These are phyloP conservation scores for Porogramme epimiltina DNA, from an alignment of 1,284 basidiomycete genomes.

Conservation along the genomic window DNA sequence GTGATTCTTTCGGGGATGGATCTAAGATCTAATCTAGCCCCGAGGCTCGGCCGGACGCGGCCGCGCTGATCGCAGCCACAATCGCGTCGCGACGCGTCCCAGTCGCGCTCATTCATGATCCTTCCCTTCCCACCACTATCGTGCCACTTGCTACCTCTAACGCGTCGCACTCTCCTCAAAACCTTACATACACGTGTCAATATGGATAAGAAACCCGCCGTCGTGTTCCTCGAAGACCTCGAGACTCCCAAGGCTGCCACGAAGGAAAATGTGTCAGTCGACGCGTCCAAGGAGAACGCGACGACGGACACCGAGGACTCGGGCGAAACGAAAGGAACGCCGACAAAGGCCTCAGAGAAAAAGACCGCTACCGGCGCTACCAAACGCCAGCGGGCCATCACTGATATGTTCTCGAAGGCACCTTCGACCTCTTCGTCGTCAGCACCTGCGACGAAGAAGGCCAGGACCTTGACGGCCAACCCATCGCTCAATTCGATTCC, in stretches of 20 bases:
- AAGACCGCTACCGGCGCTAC: constrained; percentile 30
- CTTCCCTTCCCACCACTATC: not conserved
- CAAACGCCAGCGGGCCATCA: constrained; percentile 67
- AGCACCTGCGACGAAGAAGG: constrained; percentile 31
- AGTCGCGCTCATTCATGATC: constrained; percentile 1
- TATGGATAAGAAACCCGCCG: constrained; percentile 38
- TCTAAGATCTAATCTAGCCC: not conserved
- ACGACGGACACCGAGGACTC: constrained; percentile 1
- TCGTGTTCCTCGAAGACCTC: constrained; percentile 63
- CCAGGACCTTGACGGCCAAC: constrained; percentile 21
- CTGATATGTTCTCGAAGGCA: constrained; percentile 56
- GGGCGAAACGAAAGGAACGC: too few relatives aligned
- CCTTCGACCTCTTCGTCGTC: constrained; percentile 7
- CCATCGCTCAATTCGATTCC: constrained; percentile 65
- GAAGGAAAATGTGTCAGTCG: constrained; percentile 15
- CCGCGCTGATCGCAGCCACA: constrained; percentile 14
- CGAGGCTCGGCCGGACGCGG: constrained; percentile 4
- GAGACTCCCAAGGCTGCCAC: constrained; percentile 28
- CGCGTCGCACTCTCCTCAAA: constrained; percentile 7
- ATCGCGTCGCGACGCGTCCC: constrained; percentile 25
- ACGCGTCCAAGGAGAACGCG: constrained; percentile 4
- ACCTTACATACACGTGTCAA: not conserved
- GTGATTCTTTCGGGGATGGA: not conserved
- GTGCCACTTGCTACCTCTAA: not conserved
- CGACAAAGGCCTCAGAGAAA: constrained; percentile 15